Conservation (phyloP, 192 early-diverging fungal genomes). For the Backusella liffmaniae region DNA sequence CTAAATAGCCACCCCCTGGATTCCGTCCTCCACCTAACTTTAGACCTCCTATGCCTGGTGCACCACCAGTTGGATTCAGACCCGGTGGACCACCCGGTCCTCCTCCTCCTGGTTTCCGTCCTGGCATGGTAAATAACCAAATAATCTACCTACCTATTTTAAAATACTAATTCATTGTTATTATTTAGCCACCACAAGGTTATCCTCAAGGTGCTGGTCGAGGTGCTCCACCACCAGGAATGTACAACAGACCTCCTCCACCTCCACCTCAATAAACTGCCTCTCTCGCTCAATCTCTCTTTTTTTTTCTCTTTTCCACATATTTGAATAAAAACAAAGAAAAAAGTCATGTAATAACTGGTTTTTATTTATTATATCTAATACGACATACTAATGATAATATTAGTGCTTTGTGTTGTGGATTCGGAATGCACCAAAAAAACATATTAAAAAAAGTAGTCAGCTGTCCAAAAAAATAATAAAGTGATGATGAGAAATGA, state of each 20-base stretch:
- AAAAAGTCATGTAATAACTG: conserved; percentile 1
- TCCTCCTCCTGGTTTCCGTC: conserved; percentile 54
- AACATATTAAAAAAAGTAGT: not conserved
- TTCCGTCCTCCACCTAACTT: conserved; percentile 59
- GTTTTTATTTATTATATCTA: not conserved
- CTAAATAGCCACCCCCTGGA: conserved; percentile 57
- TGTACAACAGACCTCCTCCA: conserved; percentile 29
- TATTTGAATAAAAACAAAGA: conserved; percentile 1
- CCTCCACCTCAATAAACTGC: conserved; percentile 9
- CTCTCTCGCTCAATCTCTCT: not conserved
- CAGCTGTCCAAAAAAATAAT: not conserved
- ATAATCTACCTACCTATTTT: not conserved
- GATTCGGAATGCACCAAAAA: not conserved
- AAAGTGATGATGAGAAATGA: not conserved
- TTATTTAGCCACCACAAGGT: conserved; percentile 29
- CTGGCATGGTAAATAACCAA: conserved; percentile 35
- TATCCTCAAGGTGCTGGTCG: conserved; percentile 36
- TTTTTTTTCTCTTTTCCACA: not conserved
- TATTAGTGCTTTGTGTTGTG: not conserved
- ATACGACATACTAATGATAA: not conserved
- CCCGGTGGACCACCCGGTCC: conserved; percentile 41
- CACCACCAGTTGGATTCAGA: conserved; percentile 66
- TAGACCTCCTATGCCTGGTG: conserved; percentile 51
- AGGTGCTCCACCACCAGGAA: conserved; percentile 43
- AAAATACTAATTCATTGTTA: not conserved